Evolutionary conservation across 2,329 filamentous ascomycete genomes (phyloP).

Genomic region (Lasiodiplodia hormozganensis): DNA sequence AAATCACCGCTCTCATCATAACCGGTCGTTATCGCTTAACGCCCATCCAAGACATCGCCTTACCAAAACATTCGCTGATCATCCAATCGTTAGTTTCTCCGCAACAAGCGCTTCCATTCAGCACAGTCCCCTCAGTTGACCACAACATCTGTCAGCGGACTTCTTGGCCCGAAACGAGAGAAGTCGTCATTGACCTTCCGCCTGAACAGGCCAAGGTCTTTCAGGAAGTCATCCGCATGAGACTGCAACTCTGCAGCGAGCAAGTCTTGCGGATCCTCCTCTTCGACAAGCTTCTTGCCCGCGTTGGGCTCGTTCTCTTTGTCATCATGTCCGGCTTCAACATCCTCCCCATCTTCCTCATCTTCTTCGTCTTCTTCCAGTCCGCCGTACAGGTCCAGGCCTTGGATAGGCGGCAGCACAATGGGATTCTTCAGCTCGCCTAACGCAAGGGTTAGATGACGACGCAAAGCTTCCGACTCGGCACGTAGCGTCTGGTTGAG

Average conservation of each 20-base stretch:
- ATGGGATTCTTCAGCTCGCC: constrained; percentile 92
- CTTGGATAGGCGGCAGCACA: constrained; percentile 56
- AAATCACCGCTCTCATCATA: not conserved
- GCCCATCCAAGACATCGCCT: not conserved
- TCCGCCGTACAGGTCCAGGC: constrained; percentile 22
- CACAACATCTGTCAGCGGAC: constrained; percentile 19
- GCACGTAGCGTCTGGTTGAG: constrained; percentile 63
- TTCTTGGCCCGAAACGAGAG: constrained; percentile 59
- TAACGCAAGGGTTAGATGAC: constrained; percentile 87
- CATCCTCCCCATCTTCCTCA: constrained; percentile 34
- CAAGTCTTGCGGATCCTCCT: constrained; percentile 55
- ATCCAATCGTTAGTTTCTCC: not conserved
- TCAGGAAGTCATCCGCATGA: constrained; percentile 83
- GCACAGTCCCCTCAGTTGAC: constrained; percentile 4
- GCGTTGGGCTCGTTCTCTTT: constrained; percentile 56
- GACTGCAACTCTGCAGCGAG: constrained; percentile 73
- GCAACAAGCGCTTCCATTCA: not conserved
- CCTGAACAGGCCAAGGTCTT: constrained; percentile 80
- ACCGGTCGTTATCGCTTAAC: not conserved
- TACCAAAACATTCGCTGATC: not conserved
- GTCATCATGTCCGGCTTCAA: constrained; percentile 33
- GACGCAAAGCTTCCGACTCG: constrained; percentile 84
- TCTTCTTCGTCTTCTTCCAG: constrained; percentile 37
- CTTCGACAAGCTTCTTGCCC: constrained; percentile 68
- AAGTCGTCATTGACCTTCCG: constrained; percentile 87